Percentiles rank a stretch among this genome's conserved stretches.
phyloP scores from a whole-genome alignment of 2,329 filamentous ascomycete genomes.

The Neoascochyta sp. region DNA sequence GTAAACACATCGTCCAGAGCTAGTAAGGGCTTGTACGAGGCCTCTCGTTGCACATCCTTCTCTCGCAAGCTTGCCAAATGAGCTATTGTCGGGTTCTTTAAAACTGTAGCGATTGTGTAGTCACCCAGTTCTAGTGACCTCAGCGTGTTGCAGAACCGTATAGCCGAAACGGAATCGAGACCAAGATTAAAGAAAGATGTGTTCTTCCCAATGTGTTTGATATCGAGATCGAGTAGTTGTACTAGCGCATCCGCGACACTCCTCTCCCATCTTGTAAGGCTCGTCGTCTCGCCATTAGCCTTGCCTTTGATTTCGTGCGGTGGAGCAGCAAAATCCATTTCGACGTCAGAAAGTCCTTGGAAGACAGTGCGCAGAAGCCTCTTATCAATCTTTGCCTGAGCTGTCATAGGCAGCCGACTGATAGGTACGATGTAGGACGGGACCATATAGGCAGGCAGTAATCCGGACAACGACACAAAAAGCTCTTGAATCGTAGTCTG shows the following conservation, averaged over 20 bases:
- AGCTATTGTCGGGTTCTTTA: slow-evolving; percentile 65
- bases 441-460: slow-evolving; percentile 73
- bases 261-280: slow-evolving; percentile 45
- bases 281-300: slow-evolving; percentile 7
- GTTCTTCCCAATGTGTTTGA: slow-evolving; percentile 54
- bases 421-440: slow-evolving; percentile 71
- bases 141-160: slow-evolving; percentile 61
- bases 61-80: slow-evolving; percentile 44
- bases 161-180: slow-evolving; percentile 79
- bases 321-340: slow-evolving; percentile 45
- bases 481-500: slow-evolving; percentile 40
- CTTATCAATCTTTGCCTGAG: slow-evolving; percentile 72
- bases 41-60: no score
- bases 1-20: no score
- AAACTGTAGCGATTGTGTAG: slow-evolving; percentile 64
- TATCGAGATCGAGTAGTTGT: slow-evolving; percentile 46
- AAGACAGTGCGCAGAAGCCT: slow-evolving; percentile 51
- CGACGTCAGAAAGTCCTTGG: slow-evolving; percentile 42
- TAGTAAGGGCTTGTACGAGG: no score
- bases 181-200: slow-evolving; percentile 76
- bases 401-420: slow-evolving; percentile 64
- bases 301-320: slow-evolving; percentile 30
- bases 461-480: slow-evolving; percentile 52
- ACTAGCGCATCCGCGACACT: slow-evolving; percentile 56
- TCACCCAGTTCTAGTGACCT: slow-evolving; percentile 45